phyloP scores from a whole-genome alignment of 495 filamentous ascomycete species.

The Chaetomium tenue region DNA sequence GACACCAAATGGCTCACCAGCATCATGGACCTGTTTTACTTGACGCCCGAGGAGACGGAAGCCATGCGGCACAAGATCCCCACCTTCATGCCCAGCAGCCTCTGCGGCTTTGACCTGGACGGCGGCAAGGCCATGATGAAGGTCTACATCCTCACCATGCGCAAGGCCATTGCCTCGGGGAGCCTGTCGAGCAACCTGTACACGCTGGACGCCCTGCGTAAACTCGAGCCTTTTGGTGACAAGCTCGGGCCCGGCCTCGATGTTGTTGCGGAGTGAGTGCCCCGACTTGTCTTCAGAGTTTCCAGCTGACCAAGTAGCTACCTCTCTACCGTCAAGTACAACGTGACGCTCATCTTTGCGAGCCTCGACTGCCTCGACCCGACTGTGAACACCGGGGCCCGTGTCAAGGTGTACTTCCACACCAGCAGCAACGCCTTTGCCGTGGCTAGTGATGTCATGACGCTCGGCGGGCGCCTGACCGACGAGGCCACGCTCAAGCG shows the following conservation, averaged over 20 bases:
- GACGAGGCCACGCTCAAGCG: constrained; percentile 16
- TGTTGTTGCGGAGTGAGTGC: background rate
- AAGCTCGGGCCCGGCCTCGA: constrained; percentile 2
- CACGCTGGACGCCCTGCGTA: background rate
- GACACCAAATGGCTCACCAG: constrained; percentile 15
- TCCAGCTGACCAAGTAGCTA: background rate
- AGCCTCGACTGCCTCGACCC: constrained; percentile 12
- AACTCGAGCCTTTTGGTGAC: background rate
- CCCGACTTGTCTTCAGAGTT: background rate
- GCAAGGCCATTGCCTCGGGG: constrained; percentile 10
- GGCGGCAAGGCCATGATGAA: constrained; percentile 15
- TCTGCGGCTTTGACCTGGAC: constrained; percentile 9
- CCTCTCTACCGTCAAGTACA: constrained; percentile 1
- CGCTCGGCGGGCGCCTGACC: constrained; percentile 11
- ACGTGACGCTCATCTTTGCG: constrained; percentile 11
- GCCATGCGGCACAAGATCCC: constrained; percentile 5
- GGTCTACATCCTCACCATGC: constrained; percentile 12
- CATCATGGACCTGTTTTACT: constrained; percentile 11
- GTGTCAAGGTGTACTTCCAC: constrained; percentile 14
- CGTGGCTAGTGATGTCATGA: constrained; percentile 11
- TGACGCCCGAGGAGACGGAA: constrained; percentile 10
- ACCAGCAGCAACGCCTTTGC: constrained; percentile 16
- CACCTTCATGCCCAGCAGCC: constrained; percentile 14
- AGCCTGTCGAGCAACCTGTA: constrained; percentile 6
- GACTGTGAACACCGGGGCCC: background rate